Conservation (phyloP, 163 green algal species). For the Chlorella variabilis region DNA sequence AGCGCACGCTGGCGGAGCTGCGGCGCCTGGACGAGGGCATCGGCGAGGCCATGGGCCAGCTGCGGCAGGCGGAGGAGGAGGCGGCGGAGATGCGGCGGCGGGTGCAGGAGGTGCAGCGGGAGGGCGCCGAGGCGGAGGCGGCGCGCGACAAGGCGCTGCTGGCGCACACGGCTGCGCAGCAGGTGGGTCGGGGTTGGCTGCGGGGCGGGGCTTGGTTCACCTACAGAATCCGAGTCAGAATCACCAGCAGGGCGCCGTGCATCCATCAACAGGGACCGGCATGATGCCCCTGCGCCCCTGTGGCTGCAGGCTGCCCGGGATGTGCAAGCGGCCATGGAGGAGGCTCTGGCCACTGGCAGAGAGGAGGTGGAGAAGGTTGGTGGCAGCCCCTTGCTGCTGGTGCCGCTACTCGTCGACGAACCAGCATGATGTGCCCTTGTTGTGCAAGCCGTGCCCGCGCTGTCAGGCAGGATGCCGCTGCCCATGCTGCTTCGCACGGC, state of each 20-base stretch:
- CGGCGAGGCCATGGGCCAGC: conserved; percentile 13
- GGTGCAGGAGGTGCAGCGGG: background rate
- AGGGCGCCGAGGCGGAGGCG: conserved; percentile 20
- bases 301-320: conserved; percentile 47
- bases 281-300: too few species aligned
- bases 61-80: conserved; percentile 24
- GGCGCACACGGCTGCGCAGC: conserved; percentile 31
- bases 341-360: conserved; percentile 29
- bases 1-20: conserved; percentile 14
- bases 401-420: too few species aligned
- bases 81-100: background rate
- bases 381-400: too few species aligned
- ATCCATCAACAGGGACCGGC: too few species aligned
- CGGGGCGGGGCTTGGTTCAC: too few species aligned
- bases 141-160: conserved; percentile 21
- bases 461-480: too few species aligned
- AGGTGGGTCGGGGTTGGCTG: too few species aligned
- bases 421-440: too few species aligned
- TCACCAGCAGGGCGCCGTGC: too few species aligned
- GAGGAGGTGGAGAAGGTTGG: conserved; percentile 33
- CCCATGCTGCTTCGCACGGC: too few species aligned
- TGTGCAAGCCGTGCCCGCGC: too few species aligned
- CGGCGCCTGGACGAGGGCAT: conserved; percentile 18
- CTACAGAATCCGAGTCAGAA: too few species aligned
- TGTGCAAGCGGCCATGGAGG: conserved; percentile 38